These are phyloP conservation scores for Colletotrichum tofieldiae DNA, from an alignment of 2,329 filamentous ascomycete species.

Conservation along the genomic window DNA sequence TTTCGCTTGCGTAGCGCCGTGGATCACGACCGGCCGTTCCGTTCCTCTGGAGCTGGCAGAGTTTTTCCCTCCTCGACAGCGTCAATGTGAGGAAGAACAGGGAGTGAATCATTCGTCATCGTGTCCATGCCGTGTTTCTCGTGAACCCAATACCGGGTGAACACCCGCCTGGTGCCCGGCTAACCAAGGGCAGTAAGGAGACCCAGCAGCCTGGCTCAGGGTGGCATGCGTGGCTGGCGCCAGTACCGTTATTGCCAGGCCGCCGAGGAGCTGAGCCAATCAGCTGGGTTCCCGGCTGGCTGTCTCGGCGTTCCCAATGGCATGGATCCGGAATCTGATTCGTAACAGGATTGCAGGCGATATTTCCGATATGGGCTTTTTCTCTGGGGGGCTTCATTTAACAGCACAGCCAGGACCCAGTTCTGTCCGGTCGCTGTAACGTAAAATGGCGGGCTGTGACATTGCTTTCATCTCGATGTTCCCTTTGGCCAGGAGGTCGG, in stretches of 20 bases:
- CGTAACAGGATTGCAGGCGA: constrained; percentile 31
- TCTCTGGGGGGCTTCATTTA: constrained; percentile 22
- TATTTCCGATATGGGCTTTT: constrained; percentile 39
- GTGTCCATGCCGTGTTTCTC: background rate
- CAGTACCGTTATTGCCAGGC: constrained; percentile 31
- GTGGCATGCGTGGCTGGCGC: constrained; percentile 28
- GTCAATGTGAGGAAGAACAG: constrained; percentile 6
- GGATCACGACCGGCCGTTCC: constrained; percentile 33
- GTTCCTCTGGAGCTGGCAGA: constrained; percentile 5
- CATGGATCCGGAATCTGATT: constrained; percentile 41
- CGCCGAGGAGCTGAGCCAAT: constrained; percentile 19
- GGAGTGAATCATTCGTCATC: constrained; percentile 1
- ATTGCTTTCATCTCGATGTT: background rate
- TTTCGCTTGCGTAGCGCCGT: constrained; percentile 26
- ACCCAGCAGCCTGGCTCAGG: constrained; percentile 35
- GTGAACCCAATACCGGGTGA: constrained; percentile 4
- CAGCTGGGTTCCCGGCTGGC: constrained; percentile 20
- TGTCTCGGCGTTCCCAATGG: constrained; percentile 37
- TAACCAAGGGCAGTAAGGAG: constrained; percentile 13
- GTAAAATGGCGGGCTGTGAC: constrained; percentile 16
- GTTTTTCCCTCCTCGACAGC: background rate
- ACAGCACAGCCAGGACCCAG: background rate
- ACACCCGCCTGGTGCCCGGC: background rate
- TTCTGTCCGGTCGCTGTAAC: constrained; percentile 13
- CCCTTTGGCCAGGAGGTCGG: background rate